phyloP scores from a whole-genome alignment of 2,329 filamentous ascomycete species.

The Pseudonectria foliicola region DNA sequence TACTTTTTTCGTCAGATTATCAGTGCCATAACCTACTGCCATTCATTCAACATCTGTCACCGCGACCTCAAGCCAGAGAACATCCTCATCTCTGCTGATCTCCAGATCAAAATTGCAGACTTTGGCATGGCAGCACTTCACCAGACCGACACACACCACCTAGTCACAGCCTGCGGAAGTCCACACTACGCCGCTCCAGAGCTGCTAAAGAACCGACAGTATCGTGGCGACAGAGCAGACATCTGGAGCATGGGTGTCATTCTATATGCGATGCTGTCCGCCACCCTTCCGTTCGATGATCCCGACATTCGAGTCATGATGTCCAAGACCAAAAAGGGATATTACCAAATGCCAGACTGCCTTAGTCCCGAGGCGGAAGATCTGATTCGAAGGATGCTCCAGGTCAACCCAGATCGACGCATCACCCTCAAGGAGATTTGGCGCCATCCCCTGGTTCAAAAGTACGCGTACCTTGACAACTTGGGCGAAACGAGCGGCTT shows the following conservation, averaged over 20 bases:
- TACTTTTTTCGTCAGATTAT: slow-evolving; percentile 91
- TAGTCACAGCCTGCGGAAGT: slow-evolving; percentile 89
- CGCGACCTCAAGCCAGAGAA: slow-evolving; percentile 97
- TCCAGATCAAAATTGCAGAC: slow-evolving; percentile 87
- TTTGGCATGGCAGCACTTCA: slow-evolving; percentile 95
- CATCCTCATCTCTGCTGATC: slow-evolving; percentile 70
- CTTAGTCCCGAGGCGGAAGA: slow-evolving; percentile 66
- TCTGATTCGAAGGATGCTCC: slow-evolving; percentile 71
- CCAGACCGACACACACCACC: slow-evolving; percentile 69
- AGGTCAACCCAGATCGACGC: slow-evolving; percentile 68
- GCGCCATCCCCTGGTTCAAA: slow-evolving; percentile 77
- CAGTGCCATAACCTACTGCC: slow-evolving; percentile 84
- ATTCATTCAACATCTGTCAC: slow-evolving; percentile 91
- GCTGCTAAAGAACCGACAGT: slow-evolving; percentile 68
- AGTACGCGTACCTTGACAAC: slow-evolving; percentile 71
- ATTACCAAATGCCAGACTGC: slow-evolving; percentile 53
- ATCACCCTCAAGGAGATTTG: slow-evolving; percentile 78
- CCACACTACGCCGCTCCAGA: slow-evolving; percentile 96
- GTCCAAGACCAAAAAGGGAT: slow-evolving; percentile 49
- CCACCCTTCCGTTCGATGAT: slow-evolving; percentile 75
- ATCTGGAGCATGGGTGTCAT: slow-evolving; percentile 94
- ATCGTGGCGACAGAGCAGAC: slow-evolving; percentile 80
- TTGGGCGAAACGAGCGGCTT: slow-evolving; percentile 49
- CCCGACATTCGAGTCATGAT: slow-evolving; percentile 57
- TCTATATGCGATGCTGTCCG: slow-evolving; percentile 79